Base-by-base conservation (phyloP, 2,329 filamentous ascomycete species). In the Pestalotiopsis sp. region DNA sequence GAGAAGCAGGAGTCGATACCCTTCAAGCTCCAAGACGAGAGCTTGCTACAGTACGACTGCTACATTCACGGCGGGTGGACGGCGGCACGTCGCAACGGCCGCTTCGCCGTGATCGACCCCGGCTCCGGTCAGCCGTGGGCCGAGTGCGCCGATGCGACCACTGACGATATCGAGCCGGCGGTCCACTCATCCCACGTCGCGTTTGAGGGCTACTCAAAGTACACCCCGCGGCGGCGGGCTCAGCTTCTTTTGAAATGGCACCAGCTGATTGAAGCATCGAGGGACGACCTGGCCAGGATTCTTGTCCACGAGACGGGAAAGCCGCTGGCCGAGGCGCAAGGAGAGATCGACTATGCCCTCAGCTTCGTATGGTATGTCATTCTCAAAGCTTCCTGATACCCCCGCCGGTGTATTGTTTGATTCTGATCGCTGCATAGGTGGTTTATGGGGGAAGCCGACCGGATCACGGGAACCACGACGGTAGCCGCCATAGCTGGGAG, bases 401-500 rank as follows among this genome's bases (percentile, higher is more conserved):
- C 31, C 31, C 31, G 31, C 31, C 7, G 9, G 31, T 36, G 31
- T 45, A 11, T 17, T 52, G 3, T 1, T 52, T n/a, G 9, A 5
- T 3, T n/a, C 45, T 52, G 20, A 52, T 52, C 7, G 11, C 45
- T 9, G 20, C 6, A 23, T n/a, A 52, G 45, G 45, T 90, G 87
- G 87, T 90, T 90, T 70, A 80, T 85, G 0, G 83, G 83, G 12
- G 85, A 86, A 71, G 84, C 85, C 3, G 83, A 85, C 69, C 77
- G 78, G 64, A 74, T 84, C 31, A 90, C 75, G 82, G 92, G 92
- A 17, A 85, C 85, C 0, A 85, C 91, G 4, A 86, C 88, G 60
- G 83, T 85, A 0, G 85, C 90, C 0, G 82, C 91, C 0, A 80
- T 87, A 0, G 88, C 92, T 0, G 88, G 89, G 39, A 83, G 92